A percentile compares a stretch with the other conserved stretches of the same genome.
Conservation (phyloP, 257 asterid species). For the Plantago ovata region DNA sequence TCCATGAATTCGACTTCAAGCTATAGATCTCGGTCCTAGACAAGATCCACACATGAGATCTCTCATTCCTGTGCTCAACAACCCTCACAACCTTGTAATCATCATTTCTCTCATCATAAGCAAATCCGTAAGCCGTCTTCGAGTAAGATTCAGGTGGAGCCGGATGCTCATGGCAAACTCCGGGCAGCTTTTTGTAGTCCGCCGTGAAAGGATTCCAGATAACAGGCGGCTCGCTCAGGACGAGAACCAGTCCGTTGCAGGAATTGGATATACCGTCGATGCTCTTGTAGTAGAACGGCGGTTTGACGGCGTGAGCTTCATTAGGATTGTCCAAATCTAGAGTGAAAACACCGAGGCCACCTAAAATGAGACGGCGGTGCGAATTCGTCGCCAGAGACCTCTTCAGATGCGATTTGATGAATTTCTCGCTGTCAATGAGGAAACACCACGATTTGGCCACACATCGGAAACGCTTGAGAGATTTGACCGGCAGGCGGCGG, state of each 20-base stretch:
- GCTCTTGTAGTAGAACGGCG: slow-evolving; percentile 33
- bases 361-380: slow-evolving; percentile 36
- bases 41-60: slow-evolving; percentile 24
- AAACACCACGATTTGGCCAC: slow-evolving; percentile 44
- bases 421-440: slow-evolving; percentile 40
- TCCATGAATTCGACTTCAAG: slow-evolving; percentile 51
- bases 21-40: slow-evolving; percentile 42
- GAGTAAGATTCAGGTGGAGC: slow-evolving; percentile 9
- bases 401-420: slow-evolving; percentile 40
- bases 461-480: slow-evolving; percentile 47
- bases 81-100: slow-evolving; percentile 54
- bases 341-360: slow-evolving; percentile 28
- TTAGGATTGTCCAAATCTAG: slow-evolving; percentile 24
- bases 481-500: slow-evolving; percentile 47
- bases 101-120: slow-evolving; percentile 36
- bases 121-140: slow-evolving; percentile 38
- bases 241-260: slow-evolving; percentile 35
- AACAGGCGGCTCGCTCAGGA: slow-evolving; percentile 35
- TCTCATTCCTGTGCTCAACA: slow-evolving; percentile 30
- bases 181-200: slow-evolving; percentile 32
- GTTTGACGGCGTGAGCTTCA: slow-evolving; percentile 22
- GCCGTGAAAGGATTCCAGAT: slow-evolving; percentile 52
- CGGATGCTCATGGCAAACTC: slow-evolving; percentile 15
- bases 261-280: slow-evolving; percentile 31
- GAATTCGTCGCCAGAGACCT: slow-evolving; percentile 25